Evolutionary conservation across 257 asterid species (phyloP).

Genomic region (Solanum chmielewskii): DNA sequence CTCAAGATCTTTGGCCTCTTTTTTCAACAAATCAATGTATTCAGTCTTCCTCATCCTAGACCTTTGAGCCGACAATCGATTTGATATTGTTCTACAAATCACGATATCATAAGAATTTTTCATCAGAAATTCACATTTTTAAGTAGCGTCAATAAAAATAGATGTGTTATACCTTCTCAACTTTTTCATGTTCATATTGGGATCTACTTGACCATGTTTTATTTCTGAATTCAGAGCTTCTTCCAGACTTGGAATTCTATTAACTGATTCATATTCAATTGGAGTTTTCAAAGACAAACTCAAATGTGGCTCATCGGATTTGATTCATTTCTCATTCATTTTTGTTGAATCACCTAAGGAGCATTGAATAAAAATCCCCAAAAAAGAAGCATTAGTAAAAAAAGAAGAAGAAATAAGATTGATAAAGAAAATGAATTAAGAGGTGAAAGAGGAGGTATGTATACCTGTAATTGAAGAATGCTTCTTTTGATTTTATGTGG

Average conservation of each 20-base stretch:
- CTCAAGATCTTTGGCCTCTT: slow-evolving; percentile 14
- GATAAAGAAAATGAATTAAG: not conserved
- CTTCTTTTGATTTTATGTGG: not conserved
- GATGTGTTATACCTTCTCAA: not conserved
- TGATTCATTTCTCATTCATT: not conserved
- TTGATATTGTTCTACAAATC: not conserved
- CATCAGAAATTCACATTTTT: not conserved
- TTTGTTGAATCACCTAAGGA: not conserved
- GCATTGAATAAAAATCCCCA: not conserved
- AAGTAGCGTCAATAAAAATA: not conserved
- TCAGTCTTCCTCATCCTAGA: slow-evolving; percentile 16
- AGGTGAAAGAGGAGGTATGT: not conserved
- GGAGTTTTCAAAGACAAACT: not conserved
- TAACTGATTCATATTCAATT: not conserved
- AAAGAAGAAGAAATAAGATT: not conserved
- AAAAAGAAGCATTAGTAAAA: not conserved
- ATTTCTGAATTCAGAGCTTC: not conserved
- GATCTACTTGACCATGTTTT: not conserved
- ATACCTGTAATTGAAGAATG: not conserved
- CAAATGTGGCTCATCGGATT: not conserved
- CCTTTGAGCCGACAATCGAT: slow-evolving; percentile 47
- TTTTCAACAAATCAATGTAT: slow-evolving; percentile 21
- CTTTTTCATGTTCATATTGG: not conserved
- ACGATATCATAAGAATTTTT: not conserved
- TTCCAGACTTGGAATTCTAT: not conserved